phyloP scores from a whole-genome alignment of 345 rosid genomes.

The Arabis alpina region DNA sequence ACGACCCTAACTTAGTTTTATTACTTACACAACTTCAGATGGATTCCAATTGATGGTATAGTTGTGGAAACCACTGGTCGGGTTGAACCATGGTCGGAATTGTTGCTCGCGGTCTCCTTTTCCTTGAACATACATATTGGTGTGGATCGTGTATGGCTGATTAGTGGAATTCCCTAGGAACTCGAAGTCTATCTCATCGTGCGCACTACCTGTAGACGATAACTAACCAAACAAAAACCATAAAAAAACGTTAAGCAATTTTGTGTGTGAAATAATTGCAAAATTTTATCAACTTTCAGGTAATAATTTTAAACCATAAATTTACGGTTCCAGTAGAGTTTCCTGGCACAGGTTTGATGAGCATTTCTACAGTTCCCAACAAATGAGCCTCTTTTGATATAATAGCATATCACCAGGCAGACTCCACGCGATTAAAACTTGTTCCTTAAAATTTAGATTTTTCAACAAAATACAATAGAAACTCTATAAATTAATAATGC shows the following conservation, averaged over 20 bases:
- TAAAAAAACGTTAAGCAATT: neutral
- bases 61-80: conserved; percentile 71
- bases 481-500: too few relatives aligned
- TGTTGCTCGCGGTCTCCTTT: conserved; percentile 69
- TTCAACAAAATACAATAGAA: too few relatives aligned
- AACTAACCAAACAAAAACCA: conserved; percentile 45
- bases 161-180: conserved; percentile 75
- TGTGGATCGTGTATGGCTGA: conserved; percentile 68
- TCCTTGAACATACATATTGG: conserved; percentile 70
- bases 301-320: conserved; percentile 55
- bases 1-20: too few relatives aligned
- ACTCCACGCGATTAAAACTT: too few relatives aligned
- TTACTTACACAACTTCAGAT: conserved; percentile 63
- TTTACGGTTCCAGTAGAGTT: conserved; percentile 83
- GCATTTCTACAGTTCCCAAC: conserved; percentile 78
- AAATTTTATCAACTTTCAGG: neutral
- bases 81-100: conserved; percentile 64
- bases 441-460: too few relatives aligned
- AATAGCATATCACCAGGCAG: conserved; percentile 66
- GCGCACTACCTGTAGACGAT: conserved; percentile 62
- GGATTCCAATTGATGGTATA: conserved; percentile 84
- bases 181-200: conserved; percentile 78
- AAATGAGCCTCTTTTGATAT: conserved; percentile 62
- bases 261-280: neutral
- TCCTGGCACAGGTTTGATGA: conserved; percentile 78